Percentiles rank a stretch among this genome's conserved stretches.
Evolutionary conservation across 176 grass and related monocot species (phyloP).

Genomic region (Tillandsia leiboldiana): DNA sequence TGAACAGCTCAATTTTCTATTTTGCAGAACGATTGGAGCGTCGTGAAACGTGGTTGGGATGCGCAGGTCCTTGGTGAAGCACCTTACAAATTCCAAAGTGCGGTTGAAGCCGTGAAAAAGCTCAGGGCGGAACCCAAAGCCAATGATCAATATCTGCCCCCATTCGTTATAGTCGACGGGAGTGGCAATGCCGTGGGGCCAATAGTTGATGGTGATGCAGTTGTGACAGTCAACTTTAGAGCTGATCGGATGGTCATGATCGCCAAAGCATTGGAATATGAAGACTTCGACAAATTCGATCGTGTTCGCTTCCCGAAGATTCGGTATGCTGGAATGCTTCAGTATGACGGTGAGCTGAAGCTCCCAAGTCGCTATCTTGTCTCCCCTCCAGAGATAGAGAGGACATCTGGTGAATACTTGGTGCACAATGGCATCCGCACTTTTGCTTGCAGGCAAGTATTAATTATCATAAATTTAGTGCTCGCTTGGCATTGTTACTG

Average conservation of each 20-base stretch:
- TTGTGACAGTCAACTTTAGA: slow-evolving; percentile 91
- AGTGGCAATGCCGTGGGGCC: slow-evolving; percentile 78
- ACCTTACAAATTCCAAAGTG: slow-evolving; percentile 67
- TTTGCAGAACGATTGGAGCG: slow-evolving; percentile 84
- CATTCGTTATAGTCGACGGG: slow-evolving; percentile 94
- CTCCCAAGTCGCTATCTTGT: slow-evolving; percentile 79
- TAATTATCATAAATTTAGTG: slow-evolving; percentile 1
- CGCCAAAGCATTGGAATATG: slow-evolving; percentile 86
- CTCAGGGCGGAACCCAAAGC: slow-evolving; percentile 54
- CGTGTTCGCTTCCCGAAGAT: slow-evolving; percentile 84
- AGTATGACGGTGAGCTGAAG: slow-evolving; percentile 89
- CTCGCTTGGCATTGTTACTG: too few relatives aligned
- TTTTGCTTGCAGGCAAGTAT: slow-evolving; percentile 96
- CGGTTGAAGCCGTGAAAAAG: slow-evolving; percentile 89
- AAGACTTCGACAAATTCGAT: slow-evolving; percentile 88
- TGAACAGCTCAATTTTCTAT: neutral
- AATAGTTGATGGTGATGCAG: slow-evolving; percentile 87
- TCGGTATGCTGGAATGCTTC: slow-evolving; percentile 88
- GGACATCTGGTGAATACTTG: slow-evolving; percentile 99
- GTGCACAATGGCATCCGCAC: slow-evolving; percentile 86
- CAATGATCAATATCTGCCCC: slow-evolving; percentile 82
- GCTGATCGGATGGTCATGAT: slow-evolving; percentile 97
- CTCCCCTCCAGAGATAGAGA: slow-evolving; percentile 80
- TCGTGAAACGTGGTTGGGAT: slow-evolving; percentile 97
- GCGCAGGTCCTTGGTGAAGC: slow-evolving; percentile 97